These are phyloP conservation scores for Pyrenopolyporus hunteri DNA, from an alignment of 495 filamentous ascomycete genomes.

Conservation along the genomic window DNA sequence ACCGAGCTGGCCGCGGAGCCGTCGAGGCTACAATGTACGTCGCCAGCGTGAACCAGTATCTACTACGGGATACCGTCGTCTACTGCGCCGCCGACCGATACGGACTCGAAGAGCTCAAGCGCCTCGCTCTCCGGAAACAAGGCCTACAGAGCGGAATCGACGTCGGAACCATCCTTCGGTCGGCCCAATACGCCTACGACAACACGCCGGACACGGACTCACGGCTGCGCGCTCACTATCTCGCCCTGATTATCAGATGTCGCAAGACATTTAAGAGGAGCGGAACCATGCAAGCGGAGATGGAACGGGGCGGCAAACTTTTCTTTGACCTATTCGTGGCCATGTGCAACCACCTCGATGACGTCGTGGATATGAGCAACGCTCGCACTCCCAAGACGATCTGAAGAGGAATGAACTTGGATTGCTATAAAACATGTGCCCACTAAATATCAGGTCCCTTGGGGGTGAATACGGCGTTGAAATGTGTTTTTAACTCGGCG, in stretches of 20 bases:
- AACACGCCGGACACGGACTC: conserved; percentile 91
- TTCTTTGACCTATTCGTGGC: conserved; percentile 98
- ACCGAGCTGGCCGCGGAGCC: conserved; percentile 62
- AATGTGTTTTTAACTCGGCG: conserved; percentile 30
- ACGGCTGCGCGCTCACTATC: conserved; percentile 88
- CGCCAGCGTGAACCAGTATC: conserved; percentile 66
- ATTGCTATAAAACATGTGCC: conserved; percentile 29
- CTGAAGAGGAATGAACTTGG: conserved; percentile 43
- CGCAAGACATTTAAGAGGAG: conserved; percentile 94
- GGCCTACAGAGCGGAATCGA: conserved; percentile 85
- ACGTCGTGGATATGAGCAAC: conserved; percentile 72
- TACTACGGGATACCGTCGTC: conserved; percentile 88
- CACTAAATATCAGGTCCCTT: conserved; percentile 33
- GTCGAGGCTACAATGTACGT: conserved; percentile 77
- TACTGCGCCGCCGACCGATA: conserved; percentile 91
- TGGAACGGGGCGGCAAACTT: conserved; percentile 86
- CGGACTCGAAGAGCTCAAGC: conserved; percentile 84
- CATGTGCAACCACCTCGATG: conserved; percentile 96
- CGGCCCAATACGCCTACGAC: conserved; percentile 90
- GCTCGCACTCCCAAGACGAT: conserved; percentile 58
- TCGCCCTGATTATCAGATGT: conserved; percentile 91
- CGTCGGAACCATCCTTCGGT: conserved; percentile 84
- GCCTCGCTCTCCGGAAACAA: conserved; percentile 88
- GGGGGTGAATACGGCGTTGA: conserved; percentile 25
- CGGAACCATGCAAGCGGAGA: conserved; percentile 97